Base-by-base conservation (phyloP, 768 basidiomycete genomes). In the Hysterangium stoloniferum region DNA sequence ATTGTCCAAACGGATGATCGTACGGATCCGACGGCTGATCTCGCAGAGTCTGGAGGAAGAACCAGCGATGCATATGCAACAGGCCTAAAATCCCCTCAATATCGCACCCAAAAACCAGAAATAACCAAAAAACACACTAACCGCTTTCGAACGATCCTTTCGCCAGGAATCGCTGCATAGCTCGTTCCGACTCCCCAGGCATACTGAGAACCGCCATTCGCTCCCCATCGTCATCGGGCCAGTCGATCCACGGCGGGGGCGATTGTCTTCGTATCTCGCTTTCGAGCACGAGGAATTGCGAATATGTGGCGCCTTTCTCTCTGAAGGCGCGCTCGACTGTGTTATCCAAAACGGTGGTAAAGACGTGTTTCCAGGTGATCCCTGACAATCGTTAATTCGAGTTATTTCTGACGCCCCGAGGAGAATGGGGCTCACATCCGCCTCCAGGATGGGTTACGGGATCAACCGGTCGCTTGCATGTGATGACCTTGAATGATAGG, bases 41-140 rank as follows among this genome's bases (percentile, higher is more conserved):
- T 4, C 38, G 38, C 8, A 51, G 40, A 6, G 38, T 40, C 31
- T 51, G 38, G 22, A 27, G 4, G 31, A 51, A 51, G 31, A 51
- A 51, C 49, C 49, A 51, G 32, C 49, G 35, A 25, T 51, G 49
- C 11, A 51, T 19, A 43, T 51, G 49, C 24, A 51, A 20, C 12
- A 51, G 29, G 19, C 17, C 49, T 51, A 35, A 29, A 15, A 8
- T 22, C 9, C 13, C 11, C 20, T 22, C 29, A 45, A 19, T 13
- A 2, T 17, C 5, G 27, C 17, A 17, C n/a, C 9, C 33, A 7
- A 4, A 7, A 28, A 51, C 12, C 2, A 38, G 8, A 17, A 41
- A 15, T 17, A 31, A 29, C 11, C 33, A 17, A 17, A 17, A 17
- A 2, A 22, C 17, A 28, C n/a, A 36, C 24, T 25, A 25, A 51